Evolutionary conservation across 768 basidiomycete species (phyloP).

Genomic region (Tricholoma sp.): DNA sequence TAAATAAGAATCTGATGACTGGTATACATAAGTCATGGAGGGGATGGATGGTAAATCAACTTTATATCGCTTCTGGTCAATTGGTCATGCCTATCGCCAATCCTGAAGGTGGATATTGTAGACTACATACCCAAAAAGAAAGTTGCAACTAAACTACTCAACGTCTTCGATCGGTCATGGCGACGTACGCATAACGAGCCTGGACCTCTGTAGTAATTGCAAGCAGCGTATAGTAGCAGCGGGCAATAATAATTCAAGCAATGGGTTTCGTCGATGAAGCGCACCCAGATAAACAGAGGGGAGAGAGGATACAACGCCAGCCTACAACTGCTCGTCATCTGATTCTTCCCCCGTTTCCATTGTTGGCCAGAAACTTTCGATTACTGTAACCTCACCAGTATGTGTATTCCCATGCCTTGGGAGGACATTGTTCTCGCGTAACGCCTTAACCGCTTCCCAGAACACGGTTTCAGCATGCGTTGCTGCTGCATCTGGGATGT

Average conservation of each 20-base stretch:
- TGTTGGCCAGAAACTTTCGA: slow-evolving; percentile 18
- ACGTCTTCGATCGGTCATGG: too few relatives aligned
- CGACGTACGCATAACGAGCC: too few relatives aligned
- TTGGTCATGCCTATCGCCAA: too few relatives aligned
- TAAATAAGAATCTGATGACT: too few relatives aligned
- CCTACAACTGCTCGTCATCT: slow-evolving; percentile 9
- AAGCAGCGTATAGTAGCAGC: too few relatives aligned
- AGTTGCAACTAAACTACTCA: too few relatives aligned
- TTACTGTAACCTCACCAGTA: neutral
- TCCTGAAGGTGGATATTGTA: too few relatives aligned
- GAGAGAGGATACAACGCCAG: neutral
- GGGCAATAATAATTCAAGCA: too few relatives aligned
- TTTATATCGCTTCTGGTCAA: too few relatives aligned
- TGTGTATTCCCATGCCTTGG: neutral
- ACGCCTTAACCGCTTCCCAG: slow-evolving; percentile 34
- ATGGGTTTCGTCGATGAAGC: neutral
- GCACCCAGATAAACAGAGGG: neutral
- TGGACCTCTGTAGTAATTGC: neutral
- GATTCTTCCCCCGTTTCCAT: slow-evolving; percentile 11
- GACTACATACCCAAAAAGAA: too few relatives aligned
- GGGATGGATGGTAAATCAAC: too few relatives aligned
- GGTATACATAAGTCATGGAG: too few relatives aligned
- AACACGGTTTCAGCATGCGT: slow-evolving; percentile 53
- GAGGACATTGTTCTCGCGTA: slow-evolving; percentile 15
- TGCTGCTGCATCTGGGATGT: slow-evolving; percentile 53